Base-by-base conservation (phyloP, 495 filamentous ascomycete genomes). In the Podospora appendiculata region DNA sequence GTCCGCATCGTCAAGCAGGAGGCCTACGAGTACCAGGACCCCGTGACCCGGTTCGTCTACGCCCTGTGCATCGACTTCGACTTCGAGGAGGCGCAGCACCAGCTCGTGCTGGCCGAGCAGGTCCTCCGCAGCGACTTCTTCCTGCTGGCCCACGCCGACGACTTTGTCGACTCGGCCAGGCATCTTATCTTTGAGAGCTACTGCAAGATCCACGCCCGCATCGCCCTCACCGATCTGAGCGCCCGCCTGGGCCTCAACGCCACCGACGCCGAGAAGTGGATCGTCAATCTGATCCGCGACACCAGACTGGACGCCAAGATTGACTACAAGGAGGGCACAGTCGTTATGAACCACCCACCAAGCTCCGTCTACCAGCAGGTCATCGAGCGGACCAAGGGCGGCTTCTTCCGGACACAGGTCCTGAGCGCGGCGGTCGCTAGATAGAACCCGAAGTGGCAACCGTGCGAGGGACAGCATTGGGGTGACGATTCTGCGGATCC, bases 211-310 rank as follows among this genome's bases (percentile, higher is more conserved):
- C 93, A 96, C 72, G 89, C 96, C 56, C 81, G 93, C 52, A 98
- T 98, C 55, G 90, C 96, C 67, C 95, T 98, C 69, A 90, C 90
- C 82, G 94, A 97, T 61, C 79, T 98, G 14, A 95, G 90, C 55
- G 85, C 84, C 53, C 83, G 91, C 56, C 78, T 98, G 47, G 93
- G 93, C 53, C 75, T 98, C 54, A 88, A 83, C 62, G 82, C 89
- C 61, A 90, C 95, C 61, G 93, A 95, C 60, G 93, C 94, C 58
- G 93, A 98, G 83, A 97, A 96, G 78, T 97, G 94, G 94, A 98
- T 98, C 58, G 93, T 98, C 54, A 98, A 98, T 74, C 80, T 97
- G 42, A 98, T 98, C 73, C 84, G 93, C 53, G 93, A 98, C 67
- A 98, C 93, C 3, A 80, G 93, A 47, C 88, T 98, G 40, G 93